Evolutionary conservation across 2,329 filamentous ascomycete species (phyloP), one percentile per base, ranked within the genome.

Genomic region (Exserohilum turcica): DNA sequence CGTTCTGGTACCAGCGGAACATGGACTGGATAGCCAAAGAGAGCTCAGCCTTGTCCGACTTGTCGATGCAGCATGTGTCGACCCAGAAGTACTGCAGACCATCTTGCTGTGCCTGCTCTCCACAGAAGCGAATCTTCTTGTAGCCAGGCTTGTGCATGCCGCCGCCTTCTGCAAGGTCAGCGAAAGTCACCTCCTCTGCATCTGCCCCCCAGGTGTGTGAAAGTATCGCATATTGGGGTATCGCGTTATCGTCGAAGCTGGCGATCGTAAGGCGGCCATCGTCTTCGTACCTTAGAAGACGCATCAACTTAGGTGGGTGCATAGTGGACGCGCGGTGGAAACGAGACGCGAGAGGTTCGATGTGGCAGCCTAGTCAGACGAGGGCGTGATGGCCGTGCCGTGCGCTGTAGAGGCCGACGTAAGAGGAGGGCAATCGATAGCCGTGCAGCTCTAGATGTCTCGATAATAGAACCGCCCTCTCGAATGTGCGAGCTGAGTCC

Each of bases 191-290:
- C 51, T 73, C 68, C 10, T 67, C 66, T 16, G 31, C 43, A 18
- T 66, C 58, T 5, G 57, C 56, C 36, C 46, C 47, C 67, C 67
- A 72, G 8, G 15, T 33, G 56, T 69, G 53, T 67, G 69, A 72
- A 67, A 28, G 64, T 64, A 54, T 74, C 67, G 40, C 45, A 29
- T 54, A 54, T 12, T 2, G 21, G 13, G 48, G 54, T 48, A n/a
- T 56, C 15, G 15, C 32, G 27, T 29, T 21, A 10, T 43, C 37
- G n/a, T 39, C 15, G 24, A 48, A 51, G 9, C 36, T 21, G 19
- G 31, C 43, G 15, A 56, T 54, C 2, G 21, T 43, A 28, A 54
- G 45, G 9, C 29, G 10, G 21, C 43, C 55, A 42, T 53, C 32
- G n/a, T 47, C 53, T 40, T 42, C 35, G 28, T 54, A 31, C 42